Evolutionary conservation across 2,329 filamentous ascomycete species (phyloP), one percentile per base, ranked within the genome.

Genomic region (Biscogniauxia marginata): DNA sequence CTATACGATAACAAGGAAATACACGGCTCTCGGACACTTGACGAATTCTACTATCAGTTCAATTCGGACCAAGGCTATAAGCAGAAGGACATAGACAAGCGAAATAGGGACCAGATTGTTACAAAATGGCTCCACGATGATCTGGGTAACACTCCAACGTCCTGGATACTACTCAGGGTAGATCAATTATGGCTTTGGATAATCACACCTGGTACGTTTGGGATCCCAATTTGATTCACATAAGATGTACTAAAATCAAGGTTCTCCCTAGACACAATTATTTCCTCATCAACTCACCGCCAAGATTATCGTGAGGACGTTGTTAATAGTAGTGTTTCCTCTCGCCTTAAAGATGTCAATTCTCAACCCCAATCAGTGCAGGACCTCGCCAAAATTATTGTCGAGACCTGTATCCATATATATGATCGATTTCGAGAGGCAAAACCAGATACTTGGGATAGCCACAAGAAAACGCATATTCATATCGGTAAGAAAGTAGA

Each of bases 111-210:
- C 13, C 30, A 39, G n/a, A n/a, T 39, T 2, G 6, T 39, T 3
- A 39, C 30, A 3, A 39, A 39, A 6, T 39, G 30, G 30, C 30
- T 39, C 6, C 6, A 39, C 3, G 13, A 9, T 2, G 30, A n/a
- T n/a, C n/a, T n/a, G n/a, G n/a, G n/a, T n/a, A n/a, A 48, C 7
- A 7, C 16, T 8, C 11, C n/a, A 19, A 25, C 9, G 7, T 16
- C 16, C 21, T 24, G 46, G 46, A 48, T 48, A 8, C 21, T 48
- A 18, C 46, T 48, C 20, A 24, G 13, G 46, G 46, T 48, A 20
- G 46, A 48, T 48, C 46, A 24, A n/a, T 48, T 48, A 48, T 48
- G 46, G 46, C 20, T 48, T 48, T 48, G 46, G 46, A 48, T 48
- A 22, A 24, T 48, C 13, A 24, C 8, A n/a, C 20, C 46, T 21